These are phyloP conservation scores for Pythium rhizo-oryzae DNA, from an alignment of 352 stramenopile species.

Conservation along the genomic window DNA sequence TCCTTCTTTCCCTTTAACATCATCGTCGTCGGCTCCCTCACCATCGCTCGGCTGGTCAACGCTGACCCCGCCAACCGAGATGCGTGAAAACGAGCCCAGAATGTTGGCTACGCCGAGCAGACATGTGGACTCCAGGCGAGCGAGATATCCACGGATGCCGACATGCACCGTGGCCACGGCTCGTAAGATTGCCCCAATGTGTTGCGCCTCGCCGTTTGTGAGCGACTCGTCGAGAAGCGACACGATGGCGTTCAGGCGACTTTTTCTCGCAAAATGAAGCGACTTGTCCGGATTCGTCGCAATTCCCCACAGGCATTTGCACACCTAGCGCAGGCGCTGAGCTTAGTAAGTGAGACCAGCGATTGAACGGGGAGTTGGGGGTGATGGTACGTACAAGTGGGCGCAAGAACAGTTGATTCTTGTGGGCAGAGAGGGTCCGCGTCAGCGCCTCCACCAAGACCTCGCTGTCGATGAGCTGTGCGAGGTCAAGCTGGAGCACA, in stretches of 20 bases:
- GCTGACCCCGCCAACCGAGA: not conserved
- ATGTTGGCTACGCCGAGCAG: conserved; percentile 10
- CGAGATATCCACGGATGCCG: conserved; percentile 23
- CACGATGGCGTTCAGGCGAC: conserved; percentile 17
- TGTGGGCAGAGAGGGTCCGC: conserved; percentile 3
- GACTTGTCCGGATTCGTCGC: not conserved
- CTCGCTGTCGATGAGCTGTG: conserved; percentile 15
- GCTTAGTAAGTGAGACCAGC: not conserved
- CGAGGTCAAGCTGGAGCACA: conserved; percentile 24
- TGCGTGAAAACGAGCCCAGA: conserved; percentile 14
- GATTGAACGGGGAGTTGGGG: not conserved
- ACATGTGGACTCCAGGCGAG: conserved; percentile 3
- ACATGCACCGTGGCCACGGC: conserved; percentile 1
- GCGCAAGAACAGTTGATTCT: conserved; percentile 15
- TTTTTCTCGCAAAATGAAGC: conserved; percentile 12
- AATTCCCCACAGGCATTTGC: conserved; percentile 19
- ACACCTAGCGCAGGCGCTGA: conserved; percentile 1
- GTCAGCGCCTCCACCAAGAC: conserved; percentile 19
- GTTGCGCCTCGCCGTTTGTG: conserved; percentile 16
- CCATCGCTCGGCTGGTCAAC: not conserved
- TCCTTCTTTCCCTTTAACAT: not conserved
- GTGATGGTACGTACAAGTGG: conserved; percentile 11
- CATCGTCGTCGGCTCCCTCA: not conserved
- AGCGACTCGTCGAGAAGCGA: conserved; percentile 10
- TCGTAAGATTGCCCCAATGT: conserved; percentile 8